These are phyloP conservation scores for Byssothecium circinans DNA, from an alignment of 2,329 filamentous ascomycete species.

Conservation along the genomic window DNA sequence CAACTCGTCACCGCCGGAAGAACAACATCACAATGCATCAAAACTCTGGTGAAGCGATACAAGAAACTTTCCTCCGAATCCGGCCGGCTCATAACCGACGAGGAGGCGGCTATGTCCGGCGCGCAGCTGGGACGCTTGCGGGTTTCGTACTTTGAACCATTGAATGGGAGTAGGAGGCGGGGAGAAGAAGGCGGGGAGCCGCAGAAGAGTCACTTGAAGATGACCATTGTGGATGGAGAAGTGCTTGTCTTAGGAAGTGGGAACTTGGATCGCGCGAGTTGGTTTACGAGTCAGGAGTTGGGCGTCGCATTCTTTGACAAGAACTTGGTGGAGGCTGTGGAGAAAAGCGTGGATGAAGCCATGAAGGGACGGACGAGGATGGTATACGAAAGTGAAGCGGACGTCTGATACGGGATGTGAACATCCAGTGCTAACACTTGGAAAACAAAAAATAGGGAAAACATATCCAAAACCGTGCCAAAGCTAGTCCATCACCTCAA, in stretches of 20 bases:
- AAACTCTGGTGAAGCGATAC: constrained; percentile 61
- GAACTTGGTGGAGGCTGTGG: constrained; percentile 42
- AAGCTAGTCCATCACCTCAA: too few species aligned
- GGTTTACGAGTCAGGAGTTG: constrained; percentile 84
- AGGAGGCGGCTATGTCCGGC: constrained; percentile 30
- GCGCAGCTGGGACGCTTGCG: constrained; percentile 52
- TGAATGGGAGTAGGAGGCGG: constrained; percentile 22
- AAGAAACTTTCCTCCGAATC: constrained; percentile 28
- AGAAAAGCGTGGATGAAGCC: constrained; percentile 21
- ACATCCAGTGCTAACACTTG: too few species aligned
- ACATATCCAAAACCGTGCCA: too few species aligned
- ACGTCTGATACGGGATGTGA: too few species aligned
- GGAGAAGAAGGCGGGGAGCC: constrained; percentile 56
- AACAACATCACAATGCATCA: constrained; percentile 67
- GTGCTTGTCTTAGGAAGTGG: constrained; percentile 74
- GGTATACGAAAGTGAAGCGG: constrained; percentile 33
- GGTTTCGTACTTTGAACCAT: constrained; percentile 60
- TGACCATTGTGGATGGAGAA: constrained; percentile 70
- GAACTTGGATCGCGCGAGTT: constrained; percentile 83
- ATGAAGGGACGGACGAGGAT: constrained; percentile 28
- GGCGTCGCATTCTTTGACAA: constrained; percentile 61
- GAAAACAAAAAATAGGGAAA: too few species aligned
- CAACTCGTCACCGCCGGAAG: constrained; percentile 79
- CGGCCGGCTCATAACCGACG: constrained; percentile 16
- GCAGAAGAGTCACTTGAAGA: constrained; percentile 75